Base-by-base conservation (phyloP, 2,329 filamentous ascomycete species). In the Epichloe scottii region DNA sequence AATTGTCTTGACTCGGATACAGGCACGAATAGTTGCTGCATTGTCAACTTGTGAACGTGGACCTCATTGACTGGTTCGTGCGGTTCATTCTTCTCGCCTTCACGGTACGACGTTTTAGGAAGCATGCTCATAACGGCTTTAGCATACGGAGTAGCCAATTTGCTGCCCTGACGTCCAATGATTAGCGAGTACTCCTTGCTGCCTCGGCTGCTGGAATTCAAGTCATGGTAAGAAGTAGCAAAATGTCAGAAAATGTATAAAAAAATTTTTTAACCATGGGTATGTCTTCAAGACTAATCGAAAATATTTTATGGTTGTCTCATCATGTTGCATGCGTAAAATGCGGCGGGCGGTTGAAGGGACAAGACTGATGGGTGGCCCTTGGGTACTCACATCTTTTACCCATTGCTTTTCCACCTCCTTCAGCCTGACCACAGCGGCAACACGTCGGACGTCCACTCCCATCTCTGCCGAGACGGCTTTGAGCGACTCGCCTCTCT, bases 271-370 rank as follows among this genome's bases (percentile, higher is more conserved):
- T 91, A 91, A 96, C 87, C 88, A 93, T 83, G 76, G 82, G 53
- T 73, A 69, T 82, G 90, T 97, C 90, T 95, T 96, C 77, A 94
- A 95, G 91, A 97, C 91, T 96, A 95, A 97, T 96, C 91, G 91
- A 85, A 53, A 43, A 44, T 85, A 84, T 83, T 81, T 78, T 71
- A 75, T 54, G 78, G 87, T 70, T 66, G 64, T 79, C 61, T 69
- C 78, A 81, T 81, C 78, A 81, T 68, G 49, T 55, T 60, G 61
- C 46, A 46, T 17, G 34, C 21, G 46, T 44, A 12, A 4, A 35
- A 42, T 7, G 19, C 14, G 14, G 60, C 8, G 47, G 10, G 15
- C 1, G 10, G n/a, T 30, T 63, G 54, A 52, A 57, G 47, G 37
- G 12, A 12, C 35, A 52, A 55, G 50, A 34, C 47, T 2, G 30